These are phyloP conservation scores for Penicillium ucsense DNA, from an alignment of 495 filamentous ascomycete species.

Conservation along the genomic window DNA sequence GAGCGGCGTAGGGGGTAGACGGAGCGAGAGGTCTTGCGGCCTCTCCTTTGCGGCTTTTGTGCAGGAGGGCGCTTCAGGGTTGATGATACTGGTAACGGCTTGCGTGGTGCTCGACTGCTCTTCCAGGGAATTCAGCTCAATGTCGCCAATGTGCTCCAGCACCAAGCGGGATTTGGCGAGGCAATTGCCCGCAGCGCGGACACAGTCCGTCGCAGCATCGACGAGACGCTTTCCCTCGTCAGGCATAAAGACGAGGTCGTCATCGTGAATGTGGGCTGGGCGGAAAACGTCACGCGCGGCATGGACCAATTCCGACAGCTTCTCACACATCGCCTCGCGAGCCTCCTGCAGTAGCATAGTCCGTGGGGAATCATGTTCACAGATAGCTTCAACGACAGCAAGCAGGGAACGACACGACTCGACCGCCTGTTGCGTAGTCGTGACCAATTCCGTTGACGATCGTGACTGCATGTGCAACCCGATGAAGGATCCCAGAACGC, in stretches of 20 bases:
- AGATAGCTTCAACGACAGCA: constrained; percentile 73
- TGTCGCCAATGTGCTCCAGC: constrained; percentile 87
- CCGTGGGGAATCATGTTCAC: constrained; percentile 60
- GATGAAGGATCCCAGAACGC: constrained; percentile 82
- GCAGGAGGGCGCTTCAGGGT: constrained; percentile 9
- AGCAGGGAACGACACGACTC: constrained; percentile 69
- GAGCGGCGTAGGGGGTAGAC: constrained; percentile 33
- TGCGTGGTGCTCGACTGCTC: constrained; percentile 26
- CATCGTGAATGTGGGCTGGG: constrained; percentile 48
- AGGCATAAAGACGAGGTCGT: constrained; percentile 66
- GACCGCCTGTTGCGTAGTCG: constrained; percentile 69
- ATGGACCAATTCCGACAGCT: constrained; percentile 66
- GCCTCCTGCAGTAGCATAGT: constrained; percentile 55
- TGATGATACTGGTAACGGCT: constrained; percentile 5
- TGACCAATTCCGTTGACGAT: constrained; percentile 70
- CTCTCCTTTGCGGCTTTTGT: constrained; percentile 7
- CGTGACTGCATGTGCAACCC: constrained; percentile 85
- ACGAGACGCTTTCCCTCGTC: constrained; percentile 72
- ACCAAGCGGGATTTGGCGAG: constrained; percentile 75
- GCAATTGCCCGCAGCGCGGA: constrained; percentile 83
- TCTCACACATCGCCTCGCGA: constrained; percentile 69
- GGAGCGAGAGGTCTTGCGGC: constrained; percentile 22
- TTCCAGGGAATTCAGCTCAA: constrained; percentile 64
- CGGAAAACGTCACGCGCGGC: constrained; percentile 70
- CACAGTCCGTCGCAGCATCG: constrained; percentile 77